phyloP scores from a whole-genome alignment of 192 early-diverging fungal species.

The Backusella australiensis region DNA sequence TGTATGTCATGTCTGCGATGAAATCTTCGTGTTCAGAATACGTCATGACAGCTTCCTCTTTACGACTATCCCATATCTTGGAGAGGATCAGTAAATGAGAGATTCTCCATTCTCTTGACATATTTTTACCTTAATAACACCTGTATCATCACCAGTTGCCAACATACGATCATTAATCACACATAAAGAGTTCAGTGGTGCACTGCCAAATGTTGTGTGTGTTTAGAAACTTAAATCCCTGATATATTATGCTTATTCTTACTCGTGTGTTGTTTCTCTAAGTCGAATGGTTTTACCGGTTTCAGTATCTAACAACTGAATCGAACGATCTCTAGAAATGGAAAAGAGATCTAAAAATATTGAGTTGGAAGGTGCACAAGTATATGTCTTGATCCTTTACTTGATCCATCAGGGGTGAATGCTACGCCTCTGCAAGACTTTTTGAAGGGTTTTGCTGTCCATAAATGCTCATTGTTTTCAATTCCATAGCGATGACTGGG shows the following conservation, averaged over 20 bases:
- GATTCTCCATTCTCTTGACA: not conserved
- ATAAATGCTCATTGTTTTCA: conserved; percentile 44
- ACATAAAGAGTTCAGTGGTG: conserved; percentile 79
- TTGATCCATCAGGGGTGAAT: conserved; percentile 75
- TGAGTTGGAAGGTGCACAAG: not conserved
- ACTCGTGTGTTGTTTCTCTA: conserved; percentile 82
- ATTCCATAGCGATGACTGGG: conserved; percentile 27
- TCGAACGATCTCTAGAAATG: conserved; percentile 82
- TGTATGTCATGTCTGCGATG: conserved; percentile 84
- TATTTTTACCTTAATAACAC: conserved; percentile 70
- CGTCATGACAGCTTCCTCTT: conserved; percentile 69
- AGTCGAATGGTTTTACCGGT: conserved; percentile 68
- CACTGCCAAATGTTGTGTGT: conserved; percentile 33
- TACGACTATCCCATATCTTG: conserved; percentile 88
- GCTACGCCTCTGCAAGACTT: conserved; percentile 84
- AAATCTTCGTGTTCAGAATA: conserved; percentile 91
- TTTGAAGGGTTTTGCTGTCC: conserved; percentile 63
- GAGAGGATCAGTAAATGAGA: not conserved
- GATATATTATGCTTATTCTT: conserved; percentile 17
- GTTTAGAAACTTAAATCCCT: not conserved
- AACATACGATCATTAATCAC: conserved; percentile 73
- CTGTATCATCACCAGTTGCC: conserved; percentile 92
- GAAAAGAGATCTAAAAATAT: not conserved
- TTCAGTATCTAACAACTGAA: conserved; percentile 72
- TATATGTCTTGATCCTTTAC: conserved; percentile 28